Percentiles rank a stretch among this genome's conserved stretches.
phyloP scores from a whole-genome alignment of 441 rosid genomes.

The Pelargonium citronellum region DNA sequence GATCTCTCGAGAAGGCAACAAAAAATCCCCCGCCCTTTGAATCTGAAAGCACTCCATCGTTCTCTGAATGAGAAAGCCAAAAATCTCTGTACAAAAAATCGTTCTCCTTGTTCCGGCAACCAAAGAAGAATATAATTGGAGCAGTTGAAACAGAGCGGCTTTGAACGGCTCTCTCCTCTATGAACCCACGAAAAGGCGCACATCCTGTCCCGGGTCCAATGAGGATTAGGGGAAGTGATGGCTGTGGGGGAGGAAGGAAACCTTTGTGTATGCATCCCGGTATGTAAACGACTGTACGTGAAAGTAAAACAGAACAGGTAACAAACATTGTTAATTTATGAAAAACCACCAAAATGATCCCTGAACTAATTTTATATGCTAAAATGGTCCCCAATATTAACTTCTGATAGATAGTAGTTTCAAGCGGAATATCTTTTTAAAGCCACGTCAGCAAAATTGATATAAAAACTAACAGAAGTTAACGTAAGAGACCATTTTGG shows the following conservation, averaged over 20 bases:
- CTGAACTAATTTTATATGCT: too few relatives aligned
- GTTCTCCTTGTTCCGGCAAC: constrained; percentile 68
- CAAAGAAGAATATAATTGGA: constrained; percentile 71
- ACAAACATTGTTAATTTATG: not conserved
- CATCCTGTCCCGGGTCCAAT: constrained; percentile 96
- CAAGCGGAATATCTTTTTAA: too few relatives aligned
- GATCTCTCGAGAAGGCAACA: constrained; percentile 87
- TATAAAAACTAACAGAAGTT: too few relatives aligned
- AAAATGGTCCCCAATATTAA: too few relatives aligned
- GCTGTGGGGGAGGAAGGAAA: constrained; percentile 65
- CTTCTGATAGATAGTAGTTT: too few relatives aligned
- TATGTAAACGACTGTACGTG: constrained; percentile 42
- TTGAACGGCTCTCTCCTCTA: constrained; percentile 70
- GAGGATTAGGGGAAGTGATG: constrained; percentile 66
- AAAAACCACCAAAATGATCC: not conserved
- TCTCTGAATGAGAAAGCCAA: constrained; percentile 53
- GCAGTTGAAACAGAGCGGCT: constrained; percentile 41
- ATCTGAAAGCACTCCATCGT: constrained; percentile 56
- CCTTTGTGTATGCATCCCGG: constrained; percentile 82
- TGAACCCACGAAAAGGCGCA: constrained; percentile 86
- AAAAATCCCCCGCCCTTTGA: constrained; percentile 74
- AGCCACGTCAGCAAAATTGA: too few relatives aligned
- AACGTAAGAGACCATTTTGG: too few relatives aligned
- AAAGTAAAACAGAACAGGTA: constrained; percentile 11
- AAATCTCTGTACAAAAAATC: constrained; percentile 74